Conservation (phyloP, 2,329 filamentous ascomycete species). For the Monilinia laxa region DNA sequence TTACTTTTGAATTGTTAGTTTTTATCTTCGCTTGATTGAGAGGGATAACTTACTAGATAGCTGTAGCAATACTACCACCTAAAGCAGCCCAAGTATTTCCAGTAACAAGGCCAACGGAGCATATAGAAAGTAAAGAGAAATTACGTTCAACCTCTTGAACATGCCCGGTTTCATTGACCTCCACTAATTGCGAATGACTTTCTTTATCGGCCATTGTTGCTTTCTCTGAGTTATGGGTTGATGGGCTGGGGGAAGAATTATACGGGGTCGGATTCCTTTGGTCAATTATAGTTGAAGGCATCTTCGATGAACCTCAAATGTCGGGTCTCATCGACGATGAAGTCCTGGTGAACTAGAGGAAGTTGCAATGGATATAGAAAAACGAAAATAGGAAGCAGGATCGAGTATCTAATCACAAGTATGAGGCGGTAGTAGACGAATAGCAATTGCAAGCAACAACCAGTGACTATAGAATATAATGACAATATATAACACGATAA, state of each 20-base stretch:
- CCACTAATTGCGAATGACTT: slow-evolving; percentile 22
- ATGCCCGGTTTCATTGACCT: slow-evolving; percentile 51
- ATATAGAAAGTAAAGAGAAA: slow-evolving; percentile 49
- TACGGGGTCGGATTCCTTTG: neutral
- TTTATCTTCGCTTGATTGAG: neutral
- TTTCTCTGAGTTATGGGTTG: slow-evolving; percentile 26
- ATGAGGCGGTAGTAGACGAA: neutral
- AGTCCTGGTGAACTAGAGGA: neutral
- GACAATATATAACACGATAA: neutral
- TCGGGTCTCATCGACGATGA: neutral
- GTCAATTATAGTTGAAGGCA: neutral
- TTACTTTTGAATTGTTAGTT: slow-evolving; percentile 50
- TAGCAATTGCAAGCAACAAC: neutral
- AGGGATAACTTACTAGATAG: slow-evolving; percentile 30
- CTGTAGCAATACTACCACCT: slow-evolving; percentile 47
- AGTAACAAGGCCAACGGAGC: slow-evolving; percentile 47
- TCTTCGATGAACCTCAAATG: neutral
- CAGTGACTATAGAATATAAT: neutral
- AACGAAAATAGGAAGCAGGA: neutral
- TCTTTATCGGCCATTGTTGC: slow-evolving; percentile 18
- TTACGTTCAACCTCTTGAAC: slow-evolving; percentile 52
- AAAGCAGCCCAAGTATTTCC: slow-evolving; percentile 48
- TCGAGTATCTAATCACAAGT: neutral
- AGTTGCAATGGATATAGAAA: neutral
- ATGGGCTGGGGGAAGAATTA: neutral